Percentiles rank a stretch among this genome's conserved stretches.
phyloP scores from a whole-genome alignment of 2,329 filamentous ascomycete species.

The Incumbomyces delicatus region DNA sequence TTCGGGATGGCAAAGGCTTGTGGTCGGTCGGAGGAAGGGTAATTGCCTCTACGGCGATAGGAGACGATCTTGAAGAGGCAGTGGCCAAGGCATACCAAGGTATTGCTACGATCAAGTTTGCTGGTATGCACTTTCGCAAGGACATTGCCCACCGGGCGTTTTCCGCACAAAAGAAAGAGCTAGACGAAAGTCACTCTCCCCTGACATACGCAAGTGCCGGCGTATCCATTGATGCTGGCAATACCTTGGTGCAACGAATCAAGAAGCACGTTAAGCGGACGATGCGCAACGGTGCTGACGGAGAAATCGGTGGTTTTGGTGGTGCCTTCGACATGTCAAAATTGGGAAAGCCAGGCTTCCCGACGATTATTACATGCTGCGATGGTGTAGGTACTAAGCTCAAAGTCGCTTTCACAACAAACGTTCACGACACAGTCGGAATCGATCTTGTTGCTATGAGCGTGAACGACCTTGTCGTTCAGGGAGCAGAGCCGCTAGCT shows the following conservation, averaged over 20 bases:
- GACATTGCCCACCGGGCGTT: conserved; percentile 73
- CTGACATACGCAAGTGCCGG: conserved; percentile 90
- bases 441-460: conserved; percentile 99
- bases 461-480: conserved; percentile 93
- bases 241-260: conserved; percentile 84
- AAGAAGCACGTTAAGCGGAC: conserved; percentile 83
- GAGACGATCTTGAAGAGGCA: conserved; percentile 65
- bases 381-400: conserved; percentile 96
- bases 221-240: conserved; percentile 89
- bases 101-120: conserved; percentile 68
- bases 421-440: conserved; percentile 87
- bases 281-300: conserved; percentile 74
- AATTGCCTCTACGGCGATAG: conserved; percentile 80
- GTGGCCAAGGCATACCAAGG: conserved; percentile 82
- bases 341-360: conserved; percentile 65
- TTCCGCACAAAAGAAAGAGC: conserved; percentile 18
- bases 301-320: conserved; percentile 90
- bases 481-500: conserved; percentile 87
- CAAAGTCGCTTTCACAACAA: conserved; percentile 83
- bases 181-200: conserved; percentile 11
- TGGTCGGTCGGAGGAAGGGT: conserved; percentile 79
- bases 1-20: conserved; percentile 51
- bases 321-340: conserved; percentile 58
- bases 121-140: conserved; percentile 82
- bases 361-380: conserved; percentile 84